Evolutionary conservation across 495 filamentous ascomycete species (phyloP).

Genomic region (Friedmanniomyces simplex): DNA sequence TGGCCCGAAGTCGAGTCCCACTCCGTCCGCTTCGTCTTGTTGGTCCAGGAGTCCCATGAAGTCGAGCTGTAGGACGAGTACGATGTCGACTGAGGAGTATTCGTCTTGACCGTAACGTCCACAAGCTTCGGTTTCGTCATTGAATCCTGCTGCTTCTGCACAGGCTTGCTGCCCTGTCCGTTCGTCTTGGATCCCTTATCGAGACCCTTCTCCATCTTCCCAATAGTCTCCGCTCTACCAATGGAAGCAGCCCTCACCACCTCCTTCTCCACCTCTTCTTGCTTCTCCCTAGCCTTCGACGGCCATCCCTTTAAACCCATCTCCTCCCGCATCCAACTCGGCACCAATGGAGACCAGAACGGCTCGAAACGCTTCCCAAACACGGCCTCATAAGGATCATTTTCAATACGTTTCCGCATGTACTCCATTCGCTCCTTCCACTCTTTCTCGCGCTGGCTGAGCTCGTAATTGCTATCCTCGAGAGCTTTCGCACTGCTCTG

Average conservation of each 20-base stretch:
- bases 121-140: background rate
- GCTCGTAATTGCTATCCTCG: conserved; percentile 10
- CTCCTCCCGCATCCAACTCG: conserved; percentile 21
- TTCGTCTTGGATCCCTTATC: background rate
- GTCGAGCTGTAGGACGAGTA: conserved; percentile 15
- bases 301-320: conserved; percentile 5
- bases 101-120: background rate
- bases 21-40: conserved; percentile 11
- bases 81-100: background rate
- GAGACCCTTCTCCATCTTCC: background rate
- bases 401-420: conserved; percentile 20
- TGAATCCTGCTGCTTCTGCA: background rate
- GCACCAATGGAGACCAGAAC: conserved; percentile 22
- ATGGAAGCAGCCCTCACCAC: background rate
- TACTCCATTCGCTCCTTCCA: conserved; percentile 22
- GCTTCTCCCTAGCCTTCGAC: background rate
- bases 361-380: conserved; percentile 21
- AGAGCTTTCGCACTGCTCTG: too few relatives aligned
- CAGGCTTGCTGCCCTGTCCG: background rate
- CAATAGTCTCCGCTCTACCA: background rate
- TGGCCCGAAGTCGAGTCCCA: conserved; percentile 14
- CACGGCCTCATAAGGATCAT: conserved; percentile 21
- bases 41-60: conserved; percentile 17
- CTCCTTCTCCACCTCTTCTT: background rate
- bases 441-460: conserved; percentile 13